A percentile compares a stretch with the other conserved stretches of the same genome.
These are phyloP conservation scores for Pseudogymnoascus sp. DNA, from an alignment of 2,329 filamentous ascomycete genomes.

Conservation along the genomic window DNA sequence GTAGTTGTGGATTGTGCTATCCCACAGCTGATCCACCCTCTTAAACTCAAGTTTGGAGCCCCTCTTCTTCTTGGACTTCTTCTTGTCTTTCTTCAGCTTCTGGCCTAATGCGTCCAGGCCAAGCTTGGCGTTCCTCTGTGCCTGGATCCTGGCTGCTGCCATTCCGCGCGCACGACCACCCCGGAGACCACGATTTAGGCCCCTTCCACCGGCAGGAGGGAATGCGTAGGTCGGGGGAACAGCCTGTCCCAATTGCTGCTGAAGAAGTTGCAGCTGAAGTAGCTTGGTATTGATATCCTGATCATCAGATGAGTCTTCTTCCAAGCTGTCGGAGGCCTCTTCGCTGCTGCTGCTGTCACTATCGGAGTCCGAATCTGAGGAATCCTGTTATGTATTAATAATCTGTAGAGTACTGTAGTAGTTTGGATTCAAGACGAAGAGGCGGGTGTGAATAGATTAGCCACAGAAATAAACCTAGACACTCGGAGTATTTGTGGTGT, in stretches of 20 bases:
- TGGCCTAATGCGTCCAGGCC: constrained; percentile 22
- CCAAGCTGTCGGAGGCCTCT: constrained; percentile 26
- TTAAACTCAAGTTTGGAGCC: constrained; percentile 58
- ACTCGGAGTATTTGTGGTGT: too few species aligned
- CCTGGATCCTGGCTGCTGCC: constrained; percentile 18
- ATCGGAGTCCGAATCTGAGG: constrained; percentile 25
- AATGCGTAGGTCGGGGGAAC: constrained; percentile 12
- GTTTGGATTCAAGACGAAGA: too few species aligned
- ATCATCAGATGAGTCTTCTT: constrained; percentile 27
- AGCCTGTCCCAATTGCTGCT: constrained; percentile 15
- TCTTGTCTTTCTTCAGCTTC: constrained; percentile 31
- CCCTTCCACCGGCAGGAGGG: constrained; percentile 9
- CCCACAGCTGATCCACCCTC: constrained; percentile 57
- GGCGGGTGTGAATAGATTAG: too few species aligned
- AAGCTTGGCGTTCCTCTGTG: constrained; percentile 21
- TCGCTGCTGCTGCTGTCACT: constrained; percentile 22
- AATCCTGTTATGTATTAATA: constrained; percentile 16
- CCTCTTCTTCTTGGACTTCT: constrained; percentile 34
- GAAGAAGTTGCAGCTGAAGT: constrained; percentile 22
- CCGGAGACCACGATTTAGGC: constrained; percentile 12
- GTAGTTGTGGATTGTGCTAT: constrained; percentile 54
- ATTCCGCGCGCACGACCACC: constrained; percentile 14
- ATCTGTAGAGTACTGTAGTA: not conserved
- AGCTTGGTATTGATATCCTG: constrained; percentile 26
- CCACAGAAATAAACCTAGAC: too few species aligned